A percentile compares a stretch with the other conserved stretches of the same genome.
These are phyloP conservation scores for Alternaria brassicae DNA, from an alignment of 2,329 filamentous ascomycete species.

Conservation along the genomic window DNA sequence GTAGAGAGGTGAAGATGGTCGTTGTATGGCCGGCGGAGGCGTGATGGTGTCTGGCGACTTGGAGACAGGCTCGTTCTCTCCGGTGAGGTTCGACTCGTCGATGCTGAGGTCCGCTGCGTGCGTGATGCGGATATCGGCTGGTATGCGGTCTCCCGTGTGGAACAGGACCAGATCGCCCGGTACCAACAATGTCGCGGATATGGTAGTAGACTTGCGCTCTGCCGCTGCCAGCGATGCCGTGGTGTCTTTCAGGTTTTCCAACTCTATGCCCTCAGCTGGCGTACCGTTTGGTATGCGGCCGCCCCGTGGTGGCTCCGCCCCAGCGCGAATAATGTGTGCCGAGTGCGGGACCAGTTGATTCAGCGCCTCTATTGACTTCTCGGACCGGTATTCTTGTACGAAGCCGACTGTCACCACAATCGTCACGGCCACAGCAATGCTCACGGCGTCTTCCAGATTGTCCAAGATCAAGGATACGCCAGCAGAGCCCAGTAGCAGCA, in stretches of 20 bases:
- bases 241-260: constrained; percentile 60
- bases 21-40: constrained; percentile 49
- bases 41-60: constrained; percentile 72
- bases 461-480: constrained; percentile 87
- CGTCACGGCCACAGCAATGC: constrained; percentile 93
- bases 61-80: constrained; percentile 91
- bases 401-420: constrained; percentile 97
- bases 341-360: constrained; percentile 94
- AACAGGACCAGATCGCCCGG: constrained; percentile 93
- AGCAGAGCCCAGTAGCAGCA: constrained; percentile 89
- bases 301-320: constrained; percentile 31
- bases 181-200: constrained; percentile 86
- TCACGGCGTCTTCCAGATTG: constrained; percentile 93
- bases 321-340: constrained; percentile 83
- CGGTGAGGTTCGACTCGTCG: constrained; percentile 95
- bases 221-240: constrained; percentile 67
- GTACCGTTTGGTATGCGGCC: constrained; percentile 30
- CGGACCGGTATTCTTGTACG: constrained; percentile 95
- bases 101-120: constrained; percentile 89
- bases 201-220: constrained; percentile 79
- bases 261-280: constrained; percentile 51
- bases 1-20: constrained; percentile 64
- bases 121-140: constrained; percentile 93
- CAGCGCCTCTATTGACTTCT: constrained; percentile 94
- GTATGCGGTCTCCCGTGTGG: constrained; percentile 93